Conservation (phyloP, 345 rosid genomes). For the Atalantia buxifolia region DNA sequence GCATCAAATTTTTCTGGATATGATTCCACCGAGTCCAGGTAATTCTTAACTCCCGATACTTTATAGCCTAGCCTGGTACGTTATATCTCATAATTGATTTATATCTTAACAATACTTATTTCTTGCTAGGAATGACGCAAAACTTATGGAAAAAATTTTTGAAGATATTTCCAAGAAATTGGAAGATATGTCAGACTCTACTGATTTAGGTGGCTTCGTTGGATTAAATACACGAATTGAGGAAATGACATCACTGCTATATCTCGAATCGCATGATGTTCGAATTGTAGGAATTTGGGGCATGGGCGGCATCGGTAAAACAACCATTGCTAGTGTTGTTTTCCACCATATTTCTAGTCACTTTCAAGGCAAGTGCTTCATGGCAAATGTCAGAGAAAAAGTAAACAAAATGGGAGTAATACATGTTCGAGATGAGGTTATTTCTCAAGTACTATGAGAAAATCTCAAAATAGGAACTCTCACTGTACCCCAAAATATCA, state of each 20-base stretch:
- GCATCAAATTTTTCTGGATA: conserved; percentile 5
- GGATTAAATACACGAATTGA: background rate
- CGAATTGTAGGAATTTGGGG: conserved; percentile 2
- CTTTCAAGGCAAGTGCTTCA: background rate
- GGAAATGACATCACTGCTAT: background rate
- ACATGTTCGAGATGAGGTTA: background rate
- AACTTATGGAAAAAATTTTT: background rate
- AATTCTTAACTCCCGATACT: background rate
- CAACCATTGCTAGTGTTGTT: background rate
- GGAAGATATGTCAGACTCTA: background rate
- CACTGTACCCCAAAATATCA: background rate
- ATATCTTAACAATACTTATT: background rate
- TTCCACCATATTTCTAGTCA: background rate
- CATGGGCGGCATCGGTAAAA: conserved; percentile 9
- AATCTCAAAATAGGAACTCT: background rate
- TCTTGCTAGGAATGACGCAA: background rate
- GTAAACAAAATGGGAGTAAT: background rate
- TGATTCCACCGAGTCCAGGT: background rate
- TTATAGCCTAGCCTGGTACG: too few species aligned
- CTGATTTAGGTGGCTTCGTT: background rate
- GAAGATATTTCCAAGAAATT: background rate
- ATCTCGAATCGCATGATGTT: background rate
- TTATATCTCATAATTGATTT: too few species aligned
- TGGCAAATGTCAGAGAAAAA: background rate
- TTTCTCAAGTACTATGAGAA: background rate